Evolutionary conservation across 768 basidiomycete genomes (phyloP), one percentile per base, ranked within the genome.

Genomic region (Trametes meyenii): DNA sequence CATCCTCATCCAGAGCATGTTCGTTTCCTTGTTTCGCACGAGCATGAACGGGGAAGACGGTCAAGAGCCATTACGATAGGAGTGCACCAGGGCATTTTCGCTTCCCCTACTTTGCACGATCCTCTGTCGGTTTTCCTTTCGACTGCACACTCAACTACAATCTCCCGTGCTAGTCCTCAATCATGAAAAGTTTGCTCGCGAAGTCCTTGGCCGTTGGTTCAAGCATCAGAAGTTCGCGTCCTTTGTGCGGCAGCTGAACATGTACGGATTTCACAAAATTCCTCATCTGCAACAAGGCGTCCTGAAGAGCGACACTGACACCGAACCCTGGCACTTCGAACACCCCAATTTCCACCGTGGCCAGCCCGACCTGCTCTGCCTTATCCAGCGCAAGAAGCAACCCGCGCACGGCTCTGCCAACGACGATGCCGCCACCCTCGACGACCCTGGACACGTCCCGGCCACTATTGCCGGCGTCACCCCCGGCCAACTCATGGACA

Each of bases 281-380:
- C 96, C 95, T 0, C 95, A 98, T 71, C 85, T 98, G 19, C 95
- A 96, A 70, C 92, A 96, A 73, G 95, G 96, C 48, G 94, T 94
- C 26, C 82, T 98, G 63, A 90, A 87, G 71, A 84, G 86, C 72
- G 92, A 95, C 60, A 79, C 84, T 55, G 90, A 89, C 64, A 86
- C 84, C 48, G 94, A 96, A 69, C 83, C 88, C 55, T 92, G 90
- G 89, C 94, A 98, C 73, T 99, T 98, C 75, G 86, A 87, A 61
- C 94, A 97, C 72, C 85, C 88, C 3, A 87, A 92, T 73, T 99
- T 99, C 71, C 85, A 86, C 67, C 85, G 92, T 3, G 94, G 86
- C 17, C 94, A 96, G 68, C 93, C 92, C 11, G 92, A 97, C 70
- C 78, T 96, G 44, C 81, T 98, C 19, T 89, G 85, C 70, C 82